These are phyloP conservation scores for Pulveroboletus sp. DNA, from an alignment of 768 basidiomycete genomes.

Conservation along the genomic window DNA sequence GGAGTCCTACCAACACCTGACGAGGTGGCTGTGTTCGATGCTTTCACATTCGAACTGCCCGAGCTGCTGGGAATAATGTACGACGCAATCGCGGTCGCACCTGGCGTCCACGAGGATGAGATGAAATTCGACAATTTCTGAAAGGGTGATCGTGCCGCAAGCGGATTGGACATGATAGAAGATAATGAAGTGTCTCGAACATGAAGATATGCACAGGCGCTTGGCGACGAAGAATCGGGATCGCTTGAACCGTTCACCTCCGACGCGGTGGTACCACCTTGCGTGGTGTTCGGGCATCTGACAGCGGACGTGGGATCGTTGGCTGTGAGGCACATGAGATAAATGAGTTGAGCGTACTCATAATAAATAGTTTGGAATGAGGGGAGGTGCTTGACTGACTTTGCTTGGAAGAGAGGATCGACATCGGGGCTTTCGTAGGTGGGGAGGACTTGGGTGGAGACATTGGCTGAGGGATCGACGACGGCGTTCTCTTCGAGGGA, in stretches of 20 bases:
- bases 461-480: constrained; percentile 61
- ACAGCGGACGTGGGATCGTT: constrained; percentile 24
- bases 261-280: constrained; percentile 25
- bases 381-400: constrained; percentile 34
- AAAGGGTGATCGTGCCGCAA: constrained; percentile 55
- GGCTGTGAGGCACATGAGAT: constrained; percentile 34
- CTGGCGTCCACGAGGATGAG: constrained; percentile 49
- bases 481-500: constrained; percentile 51
- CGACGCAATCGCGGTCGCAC: constrained; percentile 30
- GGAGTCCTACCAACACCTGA: constrained; percentile 8
- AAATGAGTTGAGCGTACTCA: constrained; percentile 61
- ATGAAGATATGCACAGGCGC: constrained; percentile 24
- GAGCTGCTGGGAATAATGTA: constrained; percentile 20
- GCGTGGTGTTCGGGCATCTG: constrained; percentile 39
- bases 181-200: constrained; percentile 35
- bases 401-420: constrained; percentile 27
- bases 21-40: constrained; percentile 8
- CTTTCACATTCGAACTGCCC: constrained; percentile 7
- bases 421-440: constrained; percentile 37
- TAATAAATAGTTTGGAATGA: constrained; percentile 41
- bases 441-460: constrained; percentile 34
- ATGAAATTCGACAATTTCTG: constrained; percentile 60
- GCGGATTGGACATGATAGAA: constrained; percentile 49
- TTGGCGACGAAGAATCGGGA: constrained; percentile 11
- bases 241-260: constrained; percentile 29